Evolutionary conservation across 352 stramenopile genomes (phyloP).

Genomic region (Phytophthora podocarpi): DNA sequence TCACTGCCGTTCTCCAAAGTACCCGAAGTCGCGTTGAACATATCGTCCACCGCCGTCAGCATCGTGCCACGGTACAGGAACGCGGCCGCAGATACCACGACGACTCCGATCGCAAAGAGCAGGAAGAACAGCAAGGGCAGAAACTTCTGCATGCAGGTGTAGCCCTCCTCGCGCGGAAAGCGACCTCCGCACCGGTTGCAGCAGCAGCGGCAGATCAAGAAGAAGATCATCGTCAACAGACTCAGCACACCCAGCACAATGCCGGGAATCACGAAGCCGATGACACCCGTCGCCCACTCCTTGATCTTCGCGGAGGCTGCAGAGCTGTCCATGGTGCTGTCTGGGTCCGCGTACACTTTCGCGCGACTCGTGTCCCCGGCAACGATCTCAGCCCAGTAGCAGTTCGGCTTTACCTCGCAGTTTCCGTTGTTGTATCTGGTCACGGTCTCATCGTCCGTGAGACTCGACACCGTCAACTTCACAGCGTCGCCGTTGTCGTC

Average conservation of each 20-base stretch:
- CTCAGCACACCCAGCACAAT: slow-evolving; percentile 63
- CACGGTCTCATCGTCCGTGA: slow-evolving; percentile 32
- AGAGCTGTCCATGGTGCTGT: slow-evolving; percentile 35
- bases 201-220: slow-evolving; percentile 76
- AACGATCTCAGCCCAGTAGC: slow-evolving; percentile 61
- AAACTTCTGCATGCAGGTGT: slow-evolving; percentile 75
- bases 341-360: slow-evolving; percentile 35
- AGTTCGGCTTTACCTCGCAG: slow-evolving; percentile 71
- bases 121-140: slow-evolving; percentile 68
- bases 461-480: slow-evolving; percentile 16
- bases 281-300: slow-evolving; percentile 55
- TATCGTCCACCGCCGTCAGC: slow-evolving; percentile 44
- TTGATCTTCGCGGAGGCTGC: slow-evolving; percentile 40
- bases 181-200: slow-evolving; percentile 75
- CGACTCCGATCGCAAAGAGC: slow-evolving; percentile 56
- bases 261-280: slow-evolving; percentile 60
- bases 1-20: slow-evolving; percentile 44
- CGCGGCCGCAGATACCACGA: slow-evolving; percentile 50
- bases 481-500: slow-evolving; percentile 43
- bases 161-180: slow-evolving; percentile 57
- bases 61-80: slow-evolving; percentile 66
- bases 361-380: slow-evolving; percentile 34
- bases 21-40: slow-evolving; percentile 42
- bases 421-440: slow-evolving; percentile 36
- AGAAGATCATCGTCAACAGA: slow-evolving; percentile 73